Conservation (phyloP, 768 basidiomycete genomes). For the Auriculariales sp. region DNA sequence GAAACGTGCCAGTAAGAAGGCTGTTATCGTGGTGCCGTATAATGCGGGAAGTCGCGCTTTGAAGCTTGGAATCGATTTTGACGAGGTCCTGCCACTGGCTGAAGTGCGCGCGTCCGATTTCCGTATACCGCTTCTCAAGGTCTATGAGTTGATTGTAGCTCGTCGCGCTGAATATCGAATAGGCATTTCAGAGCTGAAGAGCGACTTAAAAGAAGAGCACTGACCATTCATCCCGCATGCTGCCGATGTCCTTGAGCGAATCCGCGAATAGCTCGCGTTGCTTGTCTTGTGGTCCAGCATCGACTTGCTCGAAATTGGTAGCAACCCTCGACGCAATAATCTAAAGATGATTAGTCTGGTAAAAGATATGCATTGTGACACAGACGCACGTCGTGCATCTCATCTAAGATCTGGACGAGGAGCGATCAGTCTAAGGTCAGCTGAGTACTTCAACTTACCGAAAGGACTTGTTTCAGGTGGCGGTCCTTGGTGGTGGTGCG, state of each 20-base stretch:
- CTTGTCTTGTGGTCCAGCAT: slow-evolving; percentile 27
- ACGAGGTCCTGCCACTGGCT: slow-evolving; percentile 27
- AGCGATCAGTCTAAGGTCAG: no score
- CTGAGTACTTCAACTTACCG: not conserved
- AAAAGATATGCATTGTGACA: not conserved
- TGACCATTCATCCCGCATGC: slow-evolving; percentile 32
- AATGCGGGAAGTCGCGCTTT: slow-evolving; percentile 20
- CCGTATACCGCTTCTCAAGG: slow-evolving; percentile 39
- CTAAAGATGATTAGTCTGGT: slow-evolving; percentile 15
- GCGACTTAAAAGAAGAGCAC: slow-evolving; percentile 3
- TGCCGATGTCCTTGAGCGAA: slow-evolving; percentile 27
- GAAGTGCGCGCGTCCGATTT: slow-evolving; percentile 24
- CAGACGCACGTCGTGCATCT: slow-evolving; percentile 31
- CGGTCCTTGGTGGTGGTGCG: not conserved
- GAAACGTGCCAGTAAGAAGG: slow-evolving; percentile 35
- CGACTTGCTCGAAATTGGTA: slow-evolving; percentile 31
- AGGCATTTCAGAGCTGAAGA: not conserved
- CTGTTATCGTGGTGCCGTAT: slow-evolving; percentile 35
- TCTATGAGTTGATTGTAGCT: slow-evolving; percentile 41
- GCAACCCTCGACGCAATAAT: slow-evolving; percentile 33
- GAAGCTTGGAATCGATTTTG: slow-evolving; percentile 23
- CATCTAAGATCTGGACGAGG: slow-evolving; percentile 27
- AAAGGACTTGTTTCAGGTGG: not conserved
- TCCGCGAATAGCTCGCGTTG: slow-evolving; percentile 24
- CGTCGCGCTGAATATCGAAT: slow-evolving; percentile 21